Evolutionary conservation across 1,284 basidiomycete genomes (phyloP).

Genomic region (Cutaneotrichosporon mucoides): DNA sequence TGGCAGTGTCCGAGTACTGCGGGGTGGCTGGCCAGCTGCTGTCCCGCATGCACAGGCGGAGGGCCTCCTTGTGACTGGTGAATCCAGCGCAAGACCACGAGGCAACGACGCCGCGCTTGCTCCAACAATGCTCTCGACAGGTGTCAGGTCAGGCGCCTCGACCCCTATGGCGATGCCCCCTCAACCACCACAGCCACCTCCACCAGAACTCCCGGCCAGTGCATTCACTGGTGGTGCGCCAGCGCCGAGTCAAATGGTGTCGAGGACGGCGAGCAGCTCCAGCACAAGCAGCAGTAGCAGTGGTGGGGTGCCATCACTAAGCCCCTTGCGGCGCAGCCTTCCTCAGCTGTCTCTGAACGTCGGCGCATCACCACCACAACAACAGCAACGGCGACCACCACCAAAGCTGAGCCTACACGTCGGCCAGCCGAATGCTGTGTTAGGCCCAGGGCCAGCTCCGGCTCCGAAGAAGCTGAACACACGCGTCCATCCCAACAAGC

Average conservation of each 20-base stretch:
- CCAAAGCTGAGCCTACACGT: conserved; percentile 42
- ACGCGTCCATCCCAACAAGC: conserved; percentile 12
- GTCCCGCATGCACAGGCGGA: conserved; percentile 4
- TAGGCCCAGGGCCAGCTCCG: conserved; percentile 10
- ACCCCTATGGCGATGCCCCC: not conserved
- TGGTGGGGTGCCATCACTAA: conserved; percentile 2
- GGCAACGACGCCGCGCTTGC: not conserved
- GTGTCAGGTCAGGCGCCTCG: not conserved
- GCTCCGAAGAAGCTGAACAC: not conserved
- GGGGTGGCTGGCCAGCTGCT: conserved; percentile 36
- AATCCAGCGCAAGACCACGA: conserved; percentile 8
- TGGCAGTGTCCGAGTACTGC: conserved; percentile 26
- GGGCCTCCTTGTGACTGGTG: conserved; percentile 4
- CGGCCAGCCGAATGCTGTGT: conserved; percentile 17
- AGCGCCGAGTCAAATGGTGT: conserved; percentile 1
- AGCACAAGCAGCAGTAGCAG: conserved; percentile 17
- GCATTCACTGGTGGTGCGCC: conserved; percentile 4
- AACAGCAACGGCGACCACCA: conserved; percentile 21
- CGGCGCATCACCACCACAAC: not conserved
- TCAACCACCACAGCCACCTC: not conserved
- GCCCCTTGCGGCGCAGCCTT: conserved; percentile 22
- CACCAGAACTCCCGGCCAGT: not conserved
- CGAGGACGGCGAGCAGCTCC: conserved; percentile 13
- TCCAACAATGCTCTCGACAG: not conserved
- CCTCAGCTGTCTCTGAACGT: conserved; percentile 27